phyloP scores from a whole-genome alignment of 2,329 filamentous ascomycete species.

The Dendryphion nanum region DNA sequence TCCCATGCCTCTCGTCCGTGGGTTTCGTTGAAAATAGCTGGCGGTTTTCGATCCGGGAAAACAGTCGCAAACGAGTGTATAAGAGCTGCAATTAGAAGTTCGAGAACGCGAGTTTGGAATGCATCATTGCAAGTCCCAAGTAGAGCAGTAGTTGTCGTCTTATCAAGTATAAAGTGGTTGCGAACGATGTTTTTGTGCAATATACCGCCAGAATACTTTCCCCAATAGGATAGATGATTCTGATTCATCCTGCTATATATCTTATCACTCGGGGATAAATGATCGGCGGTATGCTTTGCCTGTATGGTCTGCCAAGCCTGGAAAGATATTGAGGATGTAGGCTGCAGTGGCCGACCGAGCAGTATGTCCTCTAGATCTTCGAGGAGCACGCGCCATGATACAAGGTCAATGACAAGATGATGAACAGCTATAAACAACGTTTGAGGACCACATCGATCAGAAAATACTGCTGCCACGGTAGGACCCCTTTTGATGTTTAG shows the following conservation, averaged over 20 bases:
- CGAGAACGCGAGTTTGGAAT: slow-evolving; percentile 50
- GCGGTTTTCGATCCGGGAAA: slow-evolving; percentile 40
- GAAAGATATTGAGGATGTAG: slow-evolving; percentile 10
- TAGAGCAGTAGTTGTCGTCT: slow-evolving; percentile 6
- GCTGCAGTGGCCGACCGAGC: slow-evolving; percentile 5
- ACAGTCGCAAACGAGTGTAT: slow-evolving; percentile 5
- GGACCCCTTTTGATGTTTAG: too few species aligned
- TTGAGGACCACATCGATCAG: slow-evolving; percentile 12
- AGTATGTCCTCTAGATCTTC: slow-evolving; percentile 14
- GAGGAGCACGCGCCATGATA: slow-evolving; percentile 11
- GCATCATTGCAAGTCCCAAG: slow-evolving; percentile 32
- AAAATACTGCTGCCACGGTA: slow-evolving; percentile 19
- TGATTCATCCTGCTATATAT: slow-evolving; percentile 5
- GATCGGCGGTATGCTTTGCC: slow-evolving; percentile 3
- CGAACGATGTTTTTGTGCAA: slow-evolving; percentile 4
- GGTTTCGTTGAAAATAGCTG: slow-evolving; percentile 39
- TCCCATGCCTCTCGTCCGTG: slow-evolving; percentile 7
- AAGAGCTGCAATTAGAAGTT: slow-evolving; percentile 51
- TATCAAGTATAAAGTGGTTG: slow-evolving; percentile 7
- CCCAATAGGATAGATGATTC: slow-evolving; percentile 8
- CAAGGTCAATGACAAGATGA: slow-evolving; percentile 10
- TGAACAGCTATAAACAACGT: slow-evolving; percentile 8
- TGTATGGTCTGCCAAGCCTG: slow-evolving; percentile 14
- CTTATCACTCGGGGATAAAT: neutral
- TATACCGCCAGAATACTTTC: slow-evolving; percentile 3